phyloP scores from a whole-genome alignment of 169 alveolate genomes.

The Babesia caballi region DNA sequence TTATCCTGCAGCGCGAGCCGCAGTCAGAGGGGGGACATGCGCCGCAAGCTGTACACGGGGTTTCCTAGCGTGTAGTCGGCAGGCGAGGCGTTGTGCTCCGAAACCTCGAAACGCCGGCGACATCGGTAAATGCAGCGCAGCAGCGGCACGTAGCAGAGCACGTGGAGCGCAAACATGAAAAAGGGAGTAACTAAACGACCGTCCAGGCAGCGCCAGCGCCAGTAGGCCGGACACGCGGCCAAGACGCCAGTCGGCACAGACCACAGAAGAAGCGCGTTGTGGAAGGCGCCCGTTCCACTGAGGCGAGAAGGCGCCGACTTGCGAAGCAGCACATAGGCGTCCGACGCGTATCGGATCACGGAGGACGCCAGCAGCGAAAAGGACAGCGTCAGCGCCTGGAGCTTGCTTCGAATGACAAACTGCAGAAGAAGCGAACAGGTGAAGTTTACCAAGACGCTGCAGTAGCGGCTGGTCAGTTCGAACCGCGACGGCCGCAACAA shows the following conservation, averaged over 20 bases:
- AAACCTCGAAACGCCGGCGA: background rate
- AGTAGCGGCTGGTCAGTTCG: conserved; percentile 25
- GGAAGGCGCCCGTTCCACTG: background rate
- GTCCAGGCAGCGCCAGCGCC: conserved; percentile 62
- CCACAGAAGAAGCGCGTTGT: conserved; percentile 47
- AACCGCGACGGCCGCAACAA: conserved; percentile 19
- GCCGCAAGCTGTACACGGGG: conserved; percentile 25
- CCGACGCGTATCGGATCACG: conserved; percentile 13
- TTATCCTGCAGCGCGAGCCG: too few species aligned
- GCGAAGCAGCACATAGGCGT: conserved; percentile 21
- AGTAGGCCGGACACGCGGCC: conserved; percentile 61
- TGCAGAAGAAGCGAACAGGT: conserved; percentile 43
- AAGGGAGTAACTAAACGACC: background rate
- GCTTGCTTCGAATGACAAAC: conserved; percentile 38
- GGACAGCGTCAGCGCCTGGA: conserved; percentile 12
- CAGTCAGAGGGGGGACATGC: too few species aligned
- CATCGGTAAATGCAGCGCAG: background rate
- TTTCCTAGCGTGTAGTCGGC: conserved; percentile 6
- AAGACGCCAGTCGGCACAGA: conserved; percentile 52
- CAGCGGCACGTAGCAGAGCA: background rate
- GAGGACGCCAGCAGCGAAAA: conserved; percentile 21
- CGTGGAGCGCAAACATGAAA: background rate
- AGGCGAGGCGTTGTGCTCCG: conserved; percentile 6
- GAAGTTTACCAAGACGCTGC: conserved; percentile 23
- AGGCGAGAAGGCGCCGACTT: conserved; percentile 7